Evolutionary conservation across 2,329 filamentous ascomycete genomes (phyloP).

Genomic region (Xylogone sp.): DNA sequence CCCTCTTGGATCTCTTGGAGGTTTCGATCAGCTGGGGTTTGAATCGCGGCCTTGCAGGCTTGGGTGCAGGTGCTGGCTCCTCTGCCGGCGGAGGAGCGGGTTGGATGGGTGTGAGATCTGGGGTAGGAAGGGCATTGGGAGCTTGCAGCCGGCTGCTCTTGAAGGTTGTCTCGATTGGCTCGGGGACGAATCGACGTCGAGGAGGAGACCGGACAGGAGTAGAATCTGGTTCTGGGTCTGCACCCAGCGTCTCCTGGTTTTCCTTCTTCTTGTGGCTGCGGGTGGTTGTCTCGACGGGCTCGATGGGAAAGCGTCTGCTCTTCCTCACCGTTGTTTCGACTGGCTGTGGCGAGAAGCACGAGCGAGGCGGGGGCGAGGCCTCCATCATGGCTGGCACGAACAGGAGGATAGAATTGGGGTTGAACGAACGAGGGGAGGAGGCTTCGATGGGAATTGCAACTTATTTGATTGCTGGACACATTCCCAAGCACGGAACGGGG

Average conservation of each 20-base stretch:
- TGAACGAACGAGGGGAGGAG: not conserved
- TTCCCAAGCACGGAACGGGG: not conserved
- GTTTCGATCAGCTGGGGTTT: constrained; percentile 80
- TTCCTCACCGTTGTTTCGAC: constrained; percentile 31
- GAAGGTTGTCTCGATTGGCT: constrained; percentile 70
- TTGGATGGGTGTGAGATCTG: constrained; percentile 51
- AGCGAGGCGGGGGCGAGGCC: constrained; percentile 19
- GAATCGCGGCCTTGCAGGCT: constrained; percentile 47
- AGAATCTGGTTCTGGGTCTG: not conserved
- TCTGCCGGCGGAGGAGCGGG: constrained; percentile 23
- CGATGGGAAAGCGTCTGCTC: constrained; percentile 33
- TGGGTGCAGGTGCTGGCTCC: constrained; percentile 27
- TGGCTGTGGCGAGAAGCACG: constrained; percentile 28
- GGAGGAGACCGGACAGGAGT: constrained; percentile 28
- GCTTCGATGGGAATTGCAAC: not conserved
- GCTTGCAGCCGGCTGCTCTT: constrained; percentile 51
- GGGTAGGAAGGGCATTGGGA: constrained; percentile 36
- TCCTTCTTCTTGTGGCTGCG: constrained; percentile 33
- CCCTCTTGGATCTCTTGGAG: constrained; percentile 65
- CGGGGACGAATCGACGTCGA: constrained; percentile 60
- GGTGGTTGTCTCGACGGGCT: constrained; percentile 40
- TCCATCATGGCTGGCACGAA: constrained; percentile 18
- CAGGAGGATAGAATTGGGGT: not conserved
- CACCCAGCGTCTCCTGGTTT: not conserved
- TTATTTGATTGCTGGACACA: not conserved